Evolutionary conservation across 2,329 filamentous ascomycete species (phyloP).

Genomic region (Alternaria tenuissima): DNA sequence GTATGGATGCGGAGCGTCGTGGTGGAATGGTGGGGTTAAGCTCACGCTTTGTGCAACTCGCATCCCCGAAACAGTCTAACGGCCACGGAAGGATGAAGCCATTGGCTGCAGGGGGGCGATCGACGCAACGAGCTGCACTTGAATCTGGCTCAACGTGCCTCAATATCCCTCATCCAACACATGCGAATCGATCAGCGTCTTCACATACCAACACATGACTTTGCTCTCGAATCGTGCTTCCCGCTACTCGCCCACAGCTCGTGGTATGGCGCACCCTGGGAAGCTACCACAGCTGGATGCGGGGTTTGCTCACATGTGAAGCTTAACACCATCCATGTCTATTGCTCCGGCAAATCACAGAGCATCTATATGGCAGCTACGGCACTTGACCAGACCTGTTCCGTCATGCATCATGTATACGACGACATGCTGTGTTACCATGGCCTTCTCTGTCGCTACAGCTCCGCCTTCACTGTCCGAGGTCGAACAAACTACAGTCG

Average conservation of each 20-base stretch:
- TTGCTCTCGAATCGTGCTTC: constrained; percentile 5
- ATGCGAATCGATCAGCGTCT: not conserved
- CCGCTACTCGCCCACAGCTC: not conserved
- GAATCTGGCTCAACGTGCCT: constrained; percentile 20
- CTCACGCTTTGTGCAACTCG: constrained; percentile 36
- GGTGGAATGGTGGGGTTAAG: constrained; percentile 50
- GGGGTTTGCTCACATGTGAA: constrained; percentile 40
- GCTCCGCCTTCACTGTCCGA: constrained; percentile 2
- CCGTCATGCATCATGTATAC: not conserved
- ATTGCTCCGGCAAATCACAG: constrained; percentile 33
- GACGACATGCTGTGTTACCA: constrained; percentile 5
- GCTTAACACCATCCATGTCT: constrained; percentile 24
- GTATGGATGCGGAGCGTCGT: constrained; percentile 32
- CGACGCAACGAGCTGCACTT: constrained; percentile 27
- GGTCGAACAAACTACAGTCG: constrained; percentile 2
- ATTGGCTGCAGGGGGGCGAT: constrained; percentile 37
- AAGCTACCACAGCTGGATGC: constrained; percentile 23
- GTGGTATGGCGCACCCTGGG: constrained; percentile 6
- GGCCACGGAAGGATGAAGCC: constrained; percentile 14
- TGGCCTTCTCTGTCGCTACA: constrained; percentile 9
- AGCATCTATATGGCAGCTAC: constrained; percentile 14
- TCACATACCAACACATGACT: not conserved
- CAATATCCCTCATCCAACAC: constrained; percentile 19
- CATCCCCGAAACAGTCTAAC: constrained; percentile 31
- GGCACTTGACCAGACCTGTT: constrained; percentile 18